Percentiles rank a stretch among this genome's conserved stretches.
Conservation (phyloP, 2,329 filamentous ascomycete genomes). For the Nigrospora sphaerica region DNA sequence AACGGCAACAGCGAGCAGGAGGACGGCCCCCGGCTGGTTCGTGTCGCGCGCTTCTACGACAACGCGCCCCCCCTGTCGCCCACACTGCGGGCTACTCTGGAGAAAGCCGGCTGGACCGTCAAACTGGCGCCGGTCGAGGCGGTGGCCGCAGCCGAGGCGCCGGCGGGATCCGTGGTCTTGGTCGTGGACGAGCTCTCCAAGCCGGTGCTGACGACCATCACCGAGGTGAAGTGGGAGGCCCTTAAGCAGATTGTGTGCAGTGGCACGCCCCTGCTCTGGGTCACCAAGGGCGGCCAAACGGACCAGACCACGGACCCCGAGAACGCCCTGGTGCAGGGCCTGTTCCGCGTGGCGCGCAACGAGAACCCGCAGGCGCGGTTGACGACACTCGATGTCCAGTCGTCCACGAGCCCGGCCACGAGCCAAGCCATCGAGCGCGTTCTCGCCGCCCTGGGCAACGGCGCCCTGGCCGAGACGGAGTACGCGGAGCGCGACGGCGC, state of each 20-base stretch:
- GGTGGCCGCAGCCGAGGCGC: background rate
- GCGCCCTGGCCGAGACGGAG: slow-evolving; percentile 5
- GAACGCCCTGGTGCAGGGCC: slow-evolving; percentile 6
- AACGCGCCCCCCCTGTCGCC: background rate
- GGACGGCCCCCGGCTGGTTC: too few relatives aligned
- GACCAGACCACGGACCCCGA: slow-evolving; percentile 5
- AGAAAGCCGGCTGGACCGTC: background rate
- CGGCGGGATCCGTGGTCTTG: slow-evolving; percentile 4
- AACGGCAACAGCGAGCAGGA: too few relatives aligned
- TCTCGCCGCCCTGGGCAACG: slow-evolving; percentile 8
- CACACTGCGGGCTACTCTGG: background rate
- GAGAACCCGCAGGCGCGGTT: slow-evolving; percentile 6
- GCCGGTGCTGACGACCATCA: background rate
- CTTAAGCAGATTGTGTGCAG: slow-evolving; percentile 10
- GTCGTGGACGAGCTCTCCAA: slow-evolving; percentile 5
- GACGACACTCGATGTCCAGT: slow-evolving; percentile 8
- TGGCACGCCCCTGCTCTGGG: slow-evolving; percentile 3
- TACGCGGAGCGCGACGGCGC: slow-evolving; percentile 7
- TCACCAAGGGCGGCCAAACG: slow-evolving; percentile 7
- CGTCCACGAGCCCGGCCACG: slow-evolving; percentile 6
- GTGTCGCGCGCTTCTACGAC: too few relatives aligned
- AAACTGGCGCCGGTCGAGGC: background rate
- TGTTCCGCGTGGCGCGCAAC: slow-evolving; percentile 5
- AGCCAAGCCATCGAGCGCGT: slow-evolving; percentile 8
- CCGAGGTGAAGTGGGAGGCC: slow-evolving; percentile 6